Conservation (phyloP, 768 basidiomycete genomes). For the Nidularia sp. region DNA sequence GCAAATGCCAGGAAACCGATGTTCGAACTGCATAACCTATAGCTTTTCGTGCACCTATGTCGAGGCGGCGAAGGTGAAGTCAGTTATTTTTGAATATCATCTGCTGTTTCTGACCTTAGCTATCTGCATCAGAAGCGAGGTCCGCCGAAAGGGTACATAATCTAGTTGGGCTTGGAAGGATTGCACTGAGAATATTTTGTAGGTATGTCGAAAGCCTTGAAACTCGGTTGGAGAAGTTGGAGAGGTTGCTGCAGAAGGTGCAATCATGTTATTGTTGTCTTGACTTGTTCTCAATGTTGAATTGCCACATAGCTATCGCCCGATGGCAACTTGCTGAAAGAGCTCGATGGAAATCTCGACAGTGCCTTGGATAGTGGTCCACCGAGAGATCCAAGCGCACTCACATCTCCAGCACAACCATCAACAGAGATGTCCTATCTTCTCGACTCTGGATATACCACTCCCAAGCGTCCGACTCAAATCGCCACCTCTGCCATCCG, state of each 20-base stretch:
- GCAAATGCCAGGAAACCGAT: constrained; percentile 61
- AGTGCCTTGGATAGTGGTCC: constrained; percentile 13
- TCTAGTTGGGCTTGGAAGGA: neutral
- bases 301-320: constrained; percentile 49
- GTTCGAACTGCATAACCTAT: constrained; percentile 66
- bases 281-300: no score
- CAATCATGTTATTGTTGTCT: constrained; percentile 5
- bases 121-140: constrained; percentile 42
- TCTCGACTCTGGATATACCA: neutral
- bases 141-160: constrained; percentile 55
- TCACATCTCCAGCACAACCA: constrained; percentile 3
- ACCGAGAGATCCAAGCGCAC: constrained; percentile 11
- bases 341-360: constrained; percentile 38
- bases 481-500: constrained; percentile 31
- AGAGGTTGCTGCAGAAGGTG: constrained; percentile 47
- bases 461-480: constrained; percentile 10
- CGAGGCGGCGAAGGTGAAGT: constrained; percentile 60
- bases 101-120: neutral
- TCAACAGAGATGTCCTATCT: neutral
- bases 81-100: constrained; percentile 8
- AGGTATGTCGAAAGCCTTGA: constrained; percentile 64
- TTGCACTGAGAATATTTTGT: neutral
- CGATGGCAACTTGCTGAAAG: constrained; percentile 55
- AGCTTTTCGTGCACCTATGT: constrained; percentile 66
- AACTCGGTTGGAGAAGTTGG: constrained; percentile 55